These are phyloP conservation scores for Pyrenochaeta sp. DNA, from an alignment of 2,329 filamentous ascomycete genomes.

Conservation along the genomic window DNA sequence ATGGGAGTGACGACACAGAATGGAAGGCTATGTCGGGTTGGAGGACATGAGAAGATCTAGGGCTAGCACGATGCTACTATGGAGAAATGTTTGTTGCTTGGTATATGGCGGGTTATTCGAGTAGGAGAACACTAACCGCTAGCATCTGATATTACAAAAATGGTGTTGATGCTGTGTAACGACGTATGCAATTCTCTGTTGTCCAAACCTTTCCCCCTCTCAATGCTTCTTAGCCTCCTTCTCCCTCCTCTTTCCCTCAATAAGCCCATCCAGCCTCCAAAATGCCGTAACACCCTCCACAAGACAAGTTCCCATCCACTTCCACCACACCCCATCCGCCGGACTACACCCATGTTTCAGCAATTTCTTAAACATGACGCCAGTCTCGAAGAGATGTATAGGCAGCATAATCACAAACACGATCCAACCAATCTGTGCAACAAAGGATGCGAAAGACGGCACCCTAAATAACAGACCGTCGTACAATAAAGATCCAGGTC, in stretches of 20 bases:
- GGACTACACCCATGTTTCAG: slow-evolving; percentile 61
- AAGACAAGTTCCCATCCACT: slow-evolving; percentile 61
- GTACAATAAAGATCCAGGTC: slow-evolving; percentile 44
- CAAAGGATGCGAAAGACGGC: slow-evolving; percentile 67
- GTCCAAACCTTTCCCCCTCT: neutral
- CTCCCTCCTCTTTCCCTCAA: slow-evolving; percentile 38
- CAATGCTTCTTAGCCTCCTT: slow-evolving; percentile 48
- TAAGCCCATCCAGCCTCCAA: slow-evolving; percentile 46
- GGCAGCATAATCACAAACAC: slow-evolving; percentile 67
- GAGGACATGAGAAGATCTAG: neutral
- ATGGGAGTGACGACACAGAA: slow-evolving; percentile 20
- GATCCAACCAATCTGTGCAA: slow-evolving; percentile 65
- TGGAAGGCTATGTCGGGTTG: slow-evolving; percentile 21
- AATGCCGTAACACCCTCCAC: slow-evolving; percentile 63
- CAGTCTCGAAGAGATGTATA: slow-evolving; percentile 73
- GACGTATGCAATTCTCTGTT: neutral
- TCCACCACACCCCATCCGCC: slow-evolving; percentile 60
- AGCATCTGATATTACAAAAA: neutral
- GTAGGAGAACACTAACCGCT: neutral
- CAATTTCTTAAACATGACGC: slow-evolving; percentile 58
- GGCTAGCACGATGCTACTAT: too few species aligned
- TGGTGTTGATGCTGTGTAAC: neutral
- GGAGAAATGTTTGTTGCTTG: too few species aligned
- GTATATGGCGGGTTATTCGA: neutral
- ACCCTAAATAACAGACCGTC: slow-evolving; percentile 55